A percentile compares a stretch with the other conserved stretches of the same genome.
phyloP scores from a whole-genome alignment of 768 basidiomycete species.

The Tricholoma terreum region DNA sequence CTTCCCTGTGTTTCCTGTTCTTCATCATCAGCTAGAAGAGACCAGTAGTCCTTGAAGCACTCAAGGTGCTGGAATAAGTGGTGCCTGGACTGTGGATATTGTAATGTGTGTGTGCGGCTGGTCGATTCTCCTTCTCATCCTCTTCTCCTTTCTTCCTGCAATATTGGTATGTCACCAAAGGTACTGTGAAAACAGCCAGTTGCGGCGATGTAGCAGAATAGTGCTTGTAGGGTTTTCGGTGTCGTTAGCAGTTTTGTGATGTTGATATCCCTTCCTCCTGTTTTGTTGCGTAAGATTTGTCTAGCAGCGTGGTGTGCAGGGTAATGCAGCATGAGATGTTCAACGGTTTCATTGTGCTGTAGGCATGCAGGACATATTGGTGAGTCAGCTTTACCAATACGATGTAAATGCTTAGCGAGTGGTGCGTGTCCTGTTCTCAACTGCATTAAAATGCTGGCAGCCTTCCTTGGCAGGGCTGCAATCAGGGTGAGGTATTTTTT shows the following conservation, averaged over 20 bases:
- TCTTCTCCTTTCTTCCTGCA: not conserved
- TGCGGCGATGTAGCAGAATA: too few species aligned
- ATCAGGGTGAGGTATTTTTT: constrained; percentile 10
- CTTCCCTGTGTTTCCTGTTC: not conserved
- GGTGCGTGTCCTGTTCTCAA: constrained; percentile 30
- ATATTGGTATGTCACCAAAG: not conserved
- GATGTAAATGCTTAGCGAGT: constrained; percentile 28
- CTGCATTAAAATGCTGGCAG: constrained; percentile 24
- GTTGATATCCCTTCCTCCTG: not conserved
- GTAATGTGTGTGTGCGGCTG: too few species aligned
- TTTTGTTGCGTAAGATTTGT: too few species aligned
- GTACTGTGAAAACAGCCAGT: not conserved
- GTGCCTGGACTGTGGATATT: not conserved
- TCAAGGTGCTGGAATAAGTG: not conserved
- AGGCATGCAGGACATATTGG: constrained; percentile 26
- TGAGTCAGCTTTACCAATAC: constrained; percentile 20
- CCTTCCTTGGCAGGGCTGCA: constrained; percentile 5
- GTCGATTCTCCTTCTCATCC: not conserved
- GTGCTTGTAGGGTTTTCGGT: not conserved
- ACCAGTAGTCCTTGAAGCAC: not conserved
- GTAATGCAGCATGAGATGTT: constrained; percentile 30
- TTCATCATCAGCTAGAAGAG: not conserved
- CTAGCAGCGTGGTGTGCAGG: constrained; percentile 9
- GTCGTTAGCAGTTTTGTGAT: not conserved
- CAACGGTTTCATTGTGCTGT: constrained; percentile 20